Base-by-base conservation (phyloP, 2,329 filamentous ascomycete species). In the Paracorniculantispora psalliotae region DNA sequence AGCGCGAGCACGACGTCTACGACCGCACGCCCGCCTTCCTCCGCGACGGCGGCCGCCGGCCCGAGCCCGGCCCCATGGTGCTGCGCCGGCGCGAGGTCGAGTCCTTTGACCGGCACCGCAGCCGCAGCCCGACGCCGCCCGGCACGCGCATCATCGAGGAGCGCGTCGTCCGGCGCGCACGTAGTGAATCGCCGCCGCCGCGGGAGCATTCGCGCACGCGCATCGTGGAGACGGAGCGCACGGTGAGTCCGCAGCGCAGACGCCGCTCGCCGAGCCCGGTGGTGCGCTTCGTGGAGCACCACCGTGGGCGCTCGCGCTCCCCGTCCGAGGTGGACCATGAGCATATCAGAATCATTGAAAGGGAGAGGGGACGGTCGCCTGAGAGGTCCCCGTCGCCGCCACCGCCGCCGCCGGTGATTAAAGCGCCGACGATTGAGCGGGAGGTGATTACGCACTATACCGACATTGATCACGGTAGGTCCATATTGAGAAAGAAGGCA, bases 381-480 rank as follows among this genome's bases (percentile, higher is more conserved):
- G 75, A 77, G 9, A 77, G 81, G 21, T 80, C 80, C 12, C 81
- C 82, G 21, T 83, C 84, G 13, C 80, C 81, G 9, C 46, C 44
- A 25, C 79, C 81, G n/a, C 83, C 82, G 47, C 85, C 84, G 30
- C 81, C 82, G 63, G 80, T 89, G 47, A 87, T 94, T 66, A 82
- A 85, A 44, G 86, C 87, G 21, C 91, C 91, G 35, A 89, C 88
- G 1, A 91, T 96, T 65, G 90, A 93, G 73, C 86, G 93, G 68
- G 90, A 96, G 69, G 86, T 96, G 60, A 92, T 96, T 64, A 96
- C 91, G 0, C 90, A 94, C 73, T 93, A 94, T 70, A 83, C 87
- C 60, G 89, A 93, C 68, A 88, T 96, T 66, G 90, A 96, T 68
- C 91, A 96, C 74, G 92, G 90, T 91, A 78, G 70, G 85, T 72